Conservation (phyloP, 352 stramenopile genomes). For the Globisporangium paroecandrum region DNA sequence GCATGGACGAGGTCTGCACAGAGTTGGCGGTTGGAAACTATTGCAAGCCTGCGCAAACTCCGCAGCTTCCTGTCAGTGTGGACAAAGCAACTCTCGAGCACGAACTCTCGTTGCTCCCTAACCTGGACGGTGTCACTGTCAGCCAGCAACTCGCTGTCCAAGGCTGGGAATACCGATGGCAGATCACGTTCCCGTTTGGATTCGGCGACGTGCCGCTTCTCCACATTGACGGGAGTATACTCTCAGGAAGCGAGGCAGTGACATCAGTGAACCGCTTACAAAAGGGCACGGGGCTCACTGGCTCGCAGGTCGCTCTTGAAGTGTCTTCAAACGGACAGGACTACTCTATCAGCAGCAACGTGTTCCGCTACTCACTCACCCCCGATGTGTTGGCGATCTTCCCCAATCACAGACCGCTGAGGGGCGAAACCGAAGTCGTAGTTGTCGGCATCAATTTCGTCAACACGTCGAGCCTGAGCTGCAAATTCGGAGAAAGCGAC, state of each 20-base stretch:
- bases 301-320: conserved; percentile 77
- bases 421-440: conserved; percentile 81
- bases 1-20: conserved; percentile 50
- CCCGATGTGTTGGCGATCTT: conserved; percentile 52
- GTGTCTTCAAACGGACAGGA: conserved; percentile 88
- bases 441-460: conserved; percentile 74
- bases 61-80: conserved; percentile 37
- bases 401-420: conserved; percentile 71
- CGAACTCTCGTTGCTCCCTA: conserved; percentile 53
- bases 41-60: conserved; percentile 45
- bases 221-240: neutral
- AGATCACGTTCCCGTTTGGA: conserved; percentile 34
- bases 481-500: conserved; percentile 53
- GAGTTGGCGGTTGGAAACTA: conserved; percentile 46
- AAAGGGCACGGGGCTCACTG: conserved; percentile 37
- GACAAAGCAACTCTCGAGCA: conserved; percentile 45
- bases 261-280: conserved; percentile 23
- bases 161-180: conserved; percentile 41
- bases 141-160: conserved; percentile 18
- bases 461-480: conserved; percentile 64
- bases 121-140: conserved; percentile 55
- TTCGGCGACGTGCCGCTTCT: conserved; percentile 39
- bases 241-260: conserved; percentile 20
- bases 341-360: conserved; percentile 43
- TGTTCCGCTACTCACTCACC: conserved; percentile 68